phyloP scores from a whole-genome alignment of 1,139 yeast genomes.

The Casaregolazyma suthepensis region DNA sequence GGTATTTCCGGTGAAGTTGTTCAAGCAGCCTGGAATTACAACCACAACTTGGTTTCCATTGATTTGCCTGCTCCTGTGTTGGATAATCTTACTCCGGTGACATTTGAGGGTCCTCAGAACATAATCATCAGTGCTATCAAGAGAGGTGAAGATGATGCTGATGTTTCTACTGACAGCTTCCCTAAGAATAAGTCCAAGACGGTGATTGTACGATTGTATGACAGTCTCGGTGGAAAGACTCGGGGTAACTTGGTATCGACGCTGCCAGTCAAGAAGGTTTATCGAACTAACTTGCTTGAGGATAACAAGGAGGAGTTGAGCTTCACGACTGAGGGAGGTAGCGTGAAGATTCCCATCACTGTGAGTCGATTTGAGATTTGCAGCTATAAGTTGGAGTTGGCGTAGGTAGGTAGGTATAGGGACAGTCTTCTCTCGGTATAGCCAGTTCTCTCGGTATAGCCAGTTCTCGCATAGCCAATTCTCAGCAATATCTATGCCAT shows the following conservation, averaged over 20 bases:
- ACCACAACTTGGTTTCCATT: constrained; percentile 41
- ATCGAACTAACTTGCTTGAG: constrained; percentile 11
- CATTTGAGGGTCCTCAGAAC: constrained; percentile 43
- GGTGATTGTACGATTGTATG: constrained; percentile 68
- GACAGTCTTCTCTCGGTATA: no score
- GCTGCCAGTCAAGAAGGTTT: constrained; percentile 14
- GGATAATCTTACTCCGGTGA: constrained; percentile 21
- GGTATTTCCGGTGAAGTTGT: constrained; percentile 57
- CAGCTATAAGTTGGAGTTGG: constrained; percentile 4
- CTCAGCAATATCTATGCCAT: no score
- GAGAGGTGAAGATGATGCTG: constrained; percentile 76
- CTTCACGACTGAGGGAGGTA: constrained; percentile 3
- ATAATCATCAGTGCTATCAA: constrained; percentile 72
- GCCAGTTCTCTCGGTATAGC: no score
- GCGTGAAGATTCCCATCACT: constrained; percentile 5
- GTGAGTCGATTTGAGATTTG: constrained; percentile 9
- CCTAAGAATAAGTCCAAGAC: constrained; percentile 35
- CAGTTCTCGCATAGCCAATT: no score
- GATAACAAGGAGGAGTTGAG: constrained; percentile 11
- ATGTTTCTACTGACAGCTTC: constrained; percentile 25
- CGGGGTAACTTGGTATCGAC: constrained; percentile 39
- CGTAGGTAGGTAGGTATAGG: no score
- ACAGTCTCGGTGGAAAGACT: constrained; percentile 72
- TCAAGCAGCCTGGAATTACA: constrained; percentile 70
- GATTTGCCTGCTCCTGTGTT: constrained; percentile 15